These are phyloP conservation scores for Phycomyces nitens DNA, from an alignment of 192 early-diverging fungal genomes.

Conservation along the genomic window DNA sequence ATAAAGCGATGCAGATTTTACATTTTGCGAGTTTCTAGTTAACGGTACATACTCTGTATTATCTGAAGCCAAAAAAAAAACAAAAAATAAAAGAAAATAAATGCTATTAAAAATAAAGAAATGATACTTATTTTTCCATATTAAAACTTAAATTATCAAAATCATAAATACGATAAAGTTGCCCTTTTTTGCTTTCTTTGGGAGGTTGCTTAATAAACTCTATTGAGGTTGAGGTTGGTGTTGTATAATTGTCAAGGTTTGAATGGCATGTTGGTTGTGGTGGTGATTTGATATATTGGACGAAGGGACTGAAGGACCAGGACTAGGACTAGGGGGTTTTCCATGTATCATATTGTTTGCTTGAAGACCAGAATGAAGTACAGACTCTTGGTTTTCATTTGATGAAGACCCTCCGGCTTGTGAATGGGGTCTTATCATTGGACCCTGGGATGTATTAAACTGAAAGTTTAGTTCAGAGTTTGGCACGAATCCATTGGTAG, in stretches of 20 bases:
- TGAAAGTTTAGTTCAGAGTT: neutral
- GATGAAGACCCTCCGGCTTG: neutral
- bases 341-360: neutral
- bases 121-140: too few relatives aligned
- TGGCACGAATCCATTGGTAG: slow-evolving; percentile 1
- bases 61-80: too few relatives aligned
- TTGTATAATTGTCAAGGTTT: neutral
- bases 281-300: neutral
- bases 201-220: neutral
- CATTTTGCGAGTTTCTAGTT: too few relatives aligned
- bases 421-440: neutral
- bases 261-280: neutral
- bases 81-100: too few relatives aligned
- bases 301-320: neutral
- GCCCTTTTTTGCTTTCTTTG: too few relatives aligned
- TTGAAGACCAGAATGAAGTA: neutral
- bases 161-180: too few relatives aligned
- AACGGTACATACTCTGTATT: too few relatives aligned
- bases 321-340: neutral
- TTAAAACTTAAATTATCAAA: too few relatives aligned
- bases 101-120: too few relatives aligned
- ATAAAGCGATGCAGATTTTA: too few relatives aligned
- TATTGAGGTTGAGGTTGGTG: neutral
- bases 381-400: neutral
- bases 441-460: neutral